Evolutionary conservation across 1,284 basidiomycete species (phyloP), one percentile per base, ranked within the genome.

Genomic region (Cerioporus squamosus): DNA sequence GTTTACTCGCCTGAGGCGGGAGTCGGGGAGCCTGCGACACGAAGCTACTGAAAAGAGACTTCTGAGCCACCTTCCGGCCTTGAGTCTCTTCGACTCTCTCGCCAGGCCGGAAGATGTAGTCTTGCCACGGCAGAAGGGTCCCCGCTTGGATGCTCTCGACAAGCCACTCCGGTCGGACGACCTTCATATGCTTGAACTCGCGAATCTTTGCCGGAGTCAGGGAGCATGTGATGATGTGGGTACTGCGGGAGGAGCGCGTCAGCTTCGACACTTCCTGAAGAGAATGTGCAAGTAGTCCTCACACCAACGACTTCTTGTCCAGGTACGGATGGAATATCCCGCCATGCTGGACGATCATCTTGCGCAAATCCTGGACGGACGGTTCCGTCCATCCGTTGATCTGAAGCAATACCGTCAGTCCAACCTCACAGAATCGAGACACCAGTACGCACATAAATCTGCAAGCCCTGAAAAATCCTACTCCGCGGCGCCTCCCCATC

Each of bases 361-460:
- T 80, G 3, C 93, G 83, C 1, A 98, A 76, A 51, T 94, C 92
- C 69, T 94, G 91, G 52, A 95, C 86, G 4, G 95, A 94, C 6
- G 96, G 95, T 26, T 85, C 80, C 1, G 95, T 97, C 77, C 87
- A 93, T 0, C 96, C 96, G 69, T 97, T 98, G 63, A 96, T 89
- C 92, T 94, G 61, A 10, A 14, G 38, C n/a, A 5, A 12, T 8
- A 17, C 9, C 44, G 14, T 26, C 12, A 45, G 23, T 45, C 8
- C 5, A 4, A 33, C 14, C 17, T 7, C 17, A 15, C n/a, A 4
- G 18, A 18, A 18, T 6, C 1, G 17, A 18, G 6, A 6, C 40
- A 20, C 24, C 6, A 12, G 18, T 5, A 65, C 74, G 46, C 71
- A 96, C 95, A 73, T 96, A 93, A 57, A 97, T 88, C 0, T 88